A percentile compares a stretch with the other conserved stretches of the same genome.
Evolutionary conservation across 2,329 filamentous ascomycete species (phyloP).

Genomic region (Bipolaris zeicola): DNA sequence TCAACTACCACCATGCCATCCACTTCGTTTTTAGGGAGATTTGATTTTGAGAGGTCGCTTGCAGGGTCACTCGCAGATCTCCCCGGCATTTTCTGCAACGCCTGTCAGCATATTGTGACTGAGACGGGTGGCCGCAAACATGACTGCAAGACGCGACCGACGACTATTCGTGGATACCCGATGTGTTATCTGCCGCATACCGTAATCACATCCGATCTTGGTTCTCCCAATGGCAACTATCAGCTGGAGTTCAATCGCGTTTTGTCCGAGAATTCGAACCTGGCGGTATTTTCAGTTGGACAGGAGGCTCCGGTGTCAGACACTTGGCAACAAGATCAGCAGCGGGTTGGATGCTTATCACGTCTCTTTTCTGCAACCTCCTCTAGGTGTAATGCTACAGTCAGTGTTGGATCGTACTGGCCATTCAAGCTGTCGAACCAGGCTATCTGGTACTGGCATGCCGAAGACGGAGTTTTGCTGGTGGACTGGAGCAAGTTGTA

Average conservation of each 20-base stretch:
- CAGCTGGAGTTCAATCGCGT: constrained; percentile 15
- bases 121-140: constrained; percentile 1
- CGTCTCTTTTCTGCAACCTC: not conserved
- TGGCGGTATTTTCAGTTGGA: constrained; percentile 16
- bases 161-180: not conserved
- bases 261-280: constrained; percentile 13
- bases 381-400: constrained; percentile 6
- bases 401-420: constrained; percentile 11
- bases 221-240: constrained; percentile 2
- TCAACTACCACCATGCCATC: not conserved
- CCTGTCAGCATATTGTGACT: not conserved
- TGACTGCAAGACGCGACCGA: constrained; percentile 1
- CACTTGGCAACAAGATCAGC: constrained; percentile 3
- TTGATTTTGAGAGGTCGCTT: constrained; percentile 1
- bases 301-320: constrained; percentile 11
- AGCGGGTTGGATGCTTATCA: not conserved
- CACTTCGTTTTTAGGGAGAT: constrained; percentile 4
- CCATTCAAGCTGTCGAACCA: constrained; percentile 11
- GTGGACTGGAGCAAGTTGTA: constrained; percentile 16
- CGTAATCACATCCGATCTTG: constrained; percentile 14
- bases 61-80: not conserved
- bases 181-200: constrained; percentile 16
- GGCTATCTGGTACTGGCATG: constrained; percentile 13
- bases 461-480: constrained; percentile 8
- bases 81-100: constrained; percentile 1